phyloP scores from a whole-genome alignment of 805 yeast genomes.

The Hanseniaspora mollemarum region DNA sequence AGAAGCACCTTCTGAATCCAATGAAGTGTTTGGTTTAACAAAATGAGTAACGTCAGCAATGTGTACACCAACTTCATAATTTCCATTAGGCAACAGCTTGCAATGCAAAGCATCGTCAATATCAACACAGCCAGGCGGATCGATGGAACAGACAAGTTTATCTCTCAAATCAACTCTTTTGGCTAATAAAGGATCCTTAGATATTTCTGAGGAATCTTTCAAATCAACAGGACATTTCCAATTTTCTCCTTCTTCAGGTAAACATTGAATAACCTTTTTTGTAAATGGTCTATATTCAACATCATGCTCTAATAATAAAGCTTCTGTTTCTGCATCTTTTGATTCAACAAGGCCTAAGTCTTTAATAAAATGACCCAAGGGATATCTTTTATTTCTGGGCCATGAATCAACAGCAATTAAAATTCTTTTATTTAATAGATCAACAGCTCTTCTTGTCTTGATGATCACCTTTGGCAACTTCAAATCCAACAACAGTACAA shows the following conservation, averaged over 20 bases:
- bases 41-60: slow-evolving; percentile 98
- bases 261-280: slow-evolving; percentile 77
- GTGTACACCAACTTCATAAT: slow-evolving; percentile 95
- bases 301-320: slow-evolving; percentile 83
- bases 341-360: slow-evolving; percentile 82
- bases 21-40: slow-evolving; percentile 81
- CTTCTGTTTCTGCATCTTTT: slow-evolving; percentile 92
- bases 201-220: slow-evolving; percentile 42
- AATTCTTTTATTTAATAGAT: slow-evolving; percentile 76
- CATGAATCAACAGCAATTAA: slow-evolving; percentile 89
- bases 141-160: slow-evolving; percentile 83
- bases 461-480: slow-evolving; percentile 79
- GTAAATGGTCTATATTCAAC: slow-evolving; percentile 95
- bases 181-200: slow-evolving; percentile 36
- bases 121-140: slow-evolving; percentile 97
- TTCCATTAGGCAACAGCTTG: slow-evolving; percentile 70
- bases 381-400: slow-evolving; percentile 73
- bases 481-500: slow-evolving; percentile 80
- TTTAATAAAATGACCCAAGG: slow-evolving; percentile 91
- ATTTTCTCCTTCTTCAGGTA: slow-evolving; percentile 84
- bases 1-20: slow-evolving; percentile 91
- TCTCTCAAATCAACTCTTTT: slow-evolving; percentile 80
- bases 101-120: slow-evolving; percentile 98
- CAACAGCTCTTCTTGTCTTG: slow-evolving; percentile 73
- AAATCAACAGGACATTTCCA: slow-evolving; percentile 76